Evolutionary conservation across 2,329 filamentous ascomycete species (phyloP).

Genomic region (Samsoniella hepiali): DNA sequence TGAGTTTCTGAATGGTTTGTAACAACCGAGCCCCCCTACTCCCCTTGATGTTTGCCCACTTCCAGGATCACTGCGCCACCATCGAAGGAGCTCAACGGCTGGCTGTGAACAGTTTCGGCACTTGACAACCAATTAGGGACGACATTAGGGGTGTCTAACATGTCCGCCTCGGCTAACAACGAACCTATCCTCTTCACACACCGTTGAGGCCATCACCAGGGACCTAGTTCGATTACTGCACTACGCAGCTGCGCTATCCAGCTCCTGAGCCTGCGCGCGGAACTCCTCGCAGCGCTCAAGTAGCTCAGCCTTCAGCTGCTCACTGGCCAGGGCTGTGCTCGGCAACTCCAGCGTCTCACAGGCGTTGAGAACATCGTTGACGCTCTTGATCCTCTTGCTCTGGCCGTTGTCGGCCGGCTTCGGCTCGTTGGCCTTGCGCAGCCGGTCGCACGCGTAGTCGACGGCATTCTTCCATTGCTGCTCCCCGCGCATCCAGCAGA

Average conservation of each 20-base stretch:
- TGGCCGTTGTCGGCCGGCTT: not conserved
- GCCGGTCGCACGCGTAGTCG: not conserved
- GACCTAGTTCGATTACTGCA: no score
- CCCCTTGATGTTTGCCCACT: no score
- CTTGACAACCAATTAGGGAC: no score
- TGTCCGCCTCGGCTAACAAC: no score
- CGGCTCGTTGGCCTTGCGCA: not conserved
- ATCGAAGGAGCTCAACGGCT: no score
- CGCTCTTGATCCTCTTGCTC: not conserved
- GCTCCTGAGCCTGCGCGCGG: not conserved
- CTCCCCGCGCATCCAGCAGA: not conserved
- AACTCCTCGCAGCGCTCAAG: not conserved
- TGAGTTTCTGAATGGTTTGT: no score
- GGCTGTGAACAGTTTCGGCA: no score
- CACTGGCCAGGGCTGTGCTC: not conserved
- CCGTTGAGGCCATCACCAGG: no score
- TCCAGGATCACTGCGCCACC: no score
- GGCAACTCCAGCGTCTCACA: not conserved
- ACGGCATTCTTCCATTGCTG: not conserved
- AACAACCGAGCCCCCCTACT: no score
- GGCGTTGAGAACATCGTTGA: not conserved
- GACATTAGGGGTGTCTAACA: no score
- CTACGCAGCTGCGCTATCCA: not conserved
- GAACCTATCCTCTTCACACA: no score
- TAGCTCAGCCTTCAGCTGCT: not conserved